Evolutionary conservation across 164 flowering plant genomes (phyloP), one percentile per base, ranked within the genome.

Genomic region (Cinnamomum chago): DNA sequence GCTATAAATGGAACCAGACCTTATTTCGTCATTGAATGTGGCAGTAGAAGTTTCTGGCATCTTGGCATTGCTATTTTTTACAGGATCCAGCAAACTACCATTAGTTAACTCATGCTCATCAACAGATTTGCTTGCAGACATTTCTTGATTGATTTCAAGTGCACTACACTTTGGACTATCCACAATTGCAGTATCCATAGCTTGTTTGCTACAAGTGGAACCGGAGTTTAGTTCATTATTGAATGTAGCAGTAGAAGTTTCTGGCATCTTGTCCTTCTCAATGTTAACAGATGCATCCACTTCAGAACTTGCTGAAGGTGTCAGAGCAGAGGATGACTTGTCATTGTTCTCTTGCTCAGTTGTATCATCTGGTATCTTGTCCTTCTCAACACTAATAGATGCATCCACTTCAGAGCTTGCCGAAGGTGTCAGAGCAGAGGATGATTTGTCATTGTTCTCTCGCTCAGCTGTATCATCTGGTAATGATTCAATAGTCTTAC

Each of bases 261-360:
- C 73, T 22, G 52, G 66, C 50, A 58, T 15, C 28, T 65, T 73
- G 28, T 22, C 62, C 52, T 83, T 87, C 25, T 86, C 88, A 83
- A 86, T 82, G 80, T 86, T 87, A 77, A 84, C 72, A 22, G 82
- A 72, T 73, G 87, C 87, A 82, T 84, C 87, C 84, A 86, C 81
- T 71, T 80, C 85, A 62, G 84, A 84, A 35, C 77, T 75, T 72
- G 75, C 70, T n/a, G 80, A 47, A 68, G 79, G 83, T 51, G 75
- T 51, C 40, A n/a, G 85, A 65, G 79, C 82, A 47, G 50, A 67
- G 58, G 73, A 72, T 50, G 84, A 82, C 68, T 79, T 75, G 20
- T 83, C 82, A 51, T 65, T 47, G 58, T 40, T 78, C 67, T 74
- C 78, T 51, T 76, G 78, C 65, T 60, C 69, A 77, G 67, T 72